phyloP scores from a whole-genome alignment of 176 grass and related monocot species.

The maize (Zea mays) region DNA sequence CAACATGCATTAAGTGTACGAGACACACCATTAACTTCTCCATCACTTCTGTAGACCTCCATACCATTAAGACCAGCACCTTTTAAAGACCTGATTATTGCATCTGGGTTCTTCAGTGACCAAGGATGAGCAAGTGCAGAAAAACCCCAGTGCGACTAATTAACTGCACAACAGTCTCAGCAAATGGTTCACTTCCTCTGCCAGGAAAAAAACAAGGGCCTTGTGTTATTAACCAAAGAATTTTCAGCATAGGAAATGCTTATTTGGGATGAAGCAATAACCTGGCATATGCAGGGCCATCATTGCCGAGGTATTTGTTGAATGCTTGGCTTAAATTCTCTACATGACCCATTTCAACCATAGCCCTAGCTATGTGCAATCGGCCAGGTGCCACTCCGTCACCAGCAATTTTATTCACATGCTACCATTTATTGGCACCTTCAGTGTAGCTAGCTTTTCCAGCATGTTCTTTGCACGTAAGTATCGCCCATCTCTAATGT shows the following conservation, averaged over 20 bases:
- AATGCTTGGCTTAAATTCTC: constrained; percentile 85
- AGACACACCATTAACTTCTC: no score
- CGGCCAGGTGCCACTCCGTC: constrained; percentile 86
- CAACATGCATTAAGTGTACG: no score
- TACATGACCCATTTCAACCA: constrained; percentile 84
- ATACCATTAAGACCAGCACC: no score
- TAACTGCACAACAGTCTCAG: constrained; percentile 23
- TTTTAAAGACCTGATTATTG: no score
- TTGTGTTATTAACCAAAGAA: constrained; percentile 26
- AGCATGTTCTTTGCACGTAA: no score
- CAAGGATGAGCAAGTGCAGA: no score
- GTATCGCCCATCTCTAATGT: no score
- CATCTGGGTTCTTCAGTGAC: no score
- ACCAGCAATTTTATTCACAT: constrained; percentile 78
- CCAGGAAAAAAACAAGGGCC: constrained; percentile 8
- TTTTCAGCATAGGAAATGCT: constrained; percentile 15
- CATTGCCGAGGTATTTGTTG: constrained; percentile 83
- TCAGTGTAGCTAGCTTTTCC: constrained; percentile 64
- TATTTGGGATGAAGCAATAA: constrained; percentile 35
- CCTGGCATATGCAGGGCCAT: constrained; percentile 85
- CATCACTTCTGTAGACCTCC: no score
- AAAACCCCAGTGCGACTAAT: no score
- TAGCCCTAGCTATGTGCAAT: constrained; percentile 78
- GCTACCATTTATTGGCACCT: constrained; percentile 73
- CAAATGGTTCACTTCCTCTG: constrained; percentile 84